A percentile compares a stretch with the other conserved stretches of the same genome.
Evolutionary conservation across 306 rosid genomes (phyloP).

Genomic region (Cicer cuneatum): DNA sequence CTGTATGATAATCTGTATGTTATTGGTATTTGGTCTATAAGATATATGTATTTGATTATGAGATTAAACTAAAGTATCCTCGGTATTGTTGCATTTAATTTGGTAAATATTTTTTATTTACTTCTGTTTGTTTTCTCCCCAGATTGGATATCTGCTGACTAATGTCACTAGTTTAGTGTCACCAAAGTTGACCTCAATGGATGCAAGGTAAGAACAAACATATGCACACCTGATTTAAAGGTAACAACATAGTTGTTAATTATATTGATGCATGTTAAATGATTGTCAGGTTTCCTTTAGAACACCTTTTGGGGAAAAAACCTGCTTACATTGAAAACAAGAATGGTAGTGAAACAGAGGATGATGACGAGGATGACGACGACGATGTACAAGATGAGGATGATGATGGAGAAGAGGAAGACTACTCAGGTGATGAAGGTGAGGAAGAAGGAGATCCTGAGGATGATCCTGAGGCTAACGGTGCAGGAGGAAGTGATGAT

Average conservation of each 20-base stretch:
- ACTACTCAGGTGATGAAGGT: constrained; percentile 57
- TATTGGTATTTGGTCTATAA: neutral
- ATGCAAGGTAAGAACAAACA: constrained; percentile 57
- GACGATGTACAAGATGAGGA: constrained; percentile 54
- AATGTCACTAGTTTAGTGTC: constrained; percentile 33
- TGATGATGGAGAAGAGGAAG: constrained; percentile 55
- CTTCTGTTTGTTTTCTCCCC: constrained; percentile 33
- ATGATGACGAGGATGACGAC: constrained; percentile 53
- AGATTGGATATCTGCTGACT: constrained; percentile 62
- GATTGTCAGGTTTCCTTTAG: constrained; percentile 58
- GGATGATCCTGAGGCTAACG: constrained; percentile 62
- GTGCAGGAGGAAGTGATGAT: constrained; percentile 63
- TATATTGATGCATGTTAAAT: constrained; percentile 27
- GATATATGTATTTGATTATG: constrained; percentile 9
- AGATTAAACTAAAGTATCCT: constrained; percentile 30
- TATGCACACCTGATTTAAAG: constrained; percentile 3
- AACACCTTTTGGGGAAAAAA: constrained; percentile 44
- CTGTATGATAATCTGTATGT: neutral
- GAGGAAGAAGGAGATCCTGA: constrained; percentile 60
- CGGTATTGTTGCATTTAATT: constrained; percentile 21
- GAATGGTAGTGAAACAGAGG: constrained; percentile 59
- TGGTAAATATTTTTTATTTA: constrained; percentile 29
- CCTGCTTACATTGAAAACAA: constrained; percentile 55
- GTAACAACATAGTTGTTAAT: neutral
- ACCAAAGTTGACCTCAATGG: constrained; percentile 50